Evolutionary conservation across 1,284 basidiomycete genomes (phyloP).

Genomic region (Spongispora temasekensis): DNA sequence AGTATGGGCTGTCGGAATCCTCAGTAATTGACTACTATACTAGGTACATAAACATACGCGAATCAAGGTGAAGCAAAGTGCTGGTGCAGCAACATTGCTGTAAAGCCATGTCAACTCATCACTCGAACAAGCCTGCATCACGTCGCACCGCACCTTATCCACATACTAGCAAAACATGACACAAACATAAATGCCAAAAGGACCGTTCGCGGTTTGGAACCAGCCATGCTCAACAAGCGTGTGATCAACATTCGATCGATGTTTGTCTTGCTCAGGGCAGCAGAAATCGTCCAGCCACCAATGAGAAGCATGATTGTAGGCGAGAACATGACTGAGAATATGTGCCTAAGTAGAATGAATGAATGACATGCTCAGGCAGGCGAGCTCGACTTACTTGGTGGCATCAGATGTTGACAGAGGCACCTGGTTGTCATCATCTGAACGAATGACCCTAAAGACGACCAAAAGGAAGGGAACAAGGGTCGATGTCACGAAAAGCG

Average conservation of each 20-base stretch:
- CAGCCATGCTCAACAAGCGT: constrained; percentile 89
- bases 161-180: constrained; percentile 96
- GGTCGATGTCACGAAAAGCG: constrained; percentile 94
- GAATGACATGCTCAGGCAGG: neutral
- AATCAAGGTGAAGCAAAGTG: no score
- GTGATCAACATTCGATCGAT: constrained; percentile 95
- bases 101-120: no score
- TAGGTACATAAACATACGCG: no score
- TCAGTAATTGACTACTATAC: no score
- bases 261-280: constrained; percentile 95
- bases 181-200: constrained; percentile 96
- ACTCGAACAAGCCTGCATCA: no score
- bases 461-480: constrained; percentile 91
- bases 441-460: constrained; percentile 78
- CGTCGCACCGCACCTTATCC: no score
- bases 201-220: constrained; percentile 84
- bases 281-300: constrained; percentile 98
- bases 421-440: constrained; percentile 46
- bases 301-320: constrained; percentile 97
- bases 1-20: no score
- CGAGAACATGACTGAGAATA: constrained; percentile 82
- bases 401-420: constrained; percentile 71
- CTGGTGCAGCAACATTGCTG: no score
- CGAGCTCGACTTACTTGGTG: no score
- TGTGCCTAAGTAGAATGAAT: constrained; percentile 47